Evolutionary conservation across 2,329 filamentous ascomycete species (phyloP).

Genomic region (Exophiala bonariae): DNA sequence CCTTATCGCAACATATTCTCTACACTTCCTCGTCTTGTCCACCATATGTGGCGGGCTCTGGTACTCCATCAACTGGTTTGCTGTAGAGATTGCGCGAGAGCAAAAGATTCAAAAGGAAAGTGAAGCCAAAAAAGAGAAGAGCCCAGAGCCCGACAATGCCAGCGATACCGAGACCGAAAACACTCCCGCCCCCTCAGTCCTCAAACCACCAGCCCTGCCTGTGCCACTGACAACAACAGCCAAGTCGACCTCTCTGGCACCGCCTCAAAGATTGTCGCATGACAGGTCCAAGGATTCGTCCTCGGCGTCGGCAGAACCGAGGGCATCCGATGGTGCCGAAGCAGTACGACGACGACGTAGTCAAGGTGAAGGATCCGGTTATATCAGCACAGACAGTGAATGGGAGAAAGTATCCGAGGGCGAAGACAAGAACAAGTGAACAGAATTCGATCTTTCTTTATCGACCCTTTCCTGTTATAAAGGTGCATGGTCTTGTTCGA

Average conservation of each 20-base stretch:
- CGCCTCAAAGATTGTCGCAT: constrained; percentile 13
- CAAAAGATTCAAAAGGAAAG: constrained; percentile 47
- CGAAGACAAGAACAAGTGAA: constrained; percentile 56
- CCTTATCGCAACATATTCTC: constrained; percentile 76
- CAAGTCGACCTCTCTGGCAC: constrained; percentile 15
- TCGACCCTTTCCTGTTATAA: too few relatives aligned
- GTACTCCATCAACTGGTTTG: constrained; percentile 98
- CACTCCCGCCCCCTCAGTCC: constrained; percentile 1
- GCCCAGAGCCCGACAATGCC: constrained; percentile 29
- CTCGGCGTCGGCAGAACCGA: constrained; percentile 40
- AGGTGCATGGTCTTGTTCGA: too few relatives aligned
- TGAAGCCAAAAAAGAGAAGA: constrained; percentile 47
- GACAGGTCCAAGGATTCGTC: constrained; percentile 17
- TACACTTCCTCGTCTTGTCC: constrained; percentile 85
- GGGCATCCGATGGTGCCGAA: constrained; percentile 43
- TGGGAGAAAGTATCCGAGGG: constrained; percentile 78
- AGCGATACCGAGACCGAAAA: constrained; percentile 42
- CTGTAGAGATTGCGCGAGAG: constrained; percentile 60
- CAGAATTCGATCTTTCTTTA: too few relatives aligned
- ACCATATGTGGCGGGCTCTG: constrained; percentile 78
- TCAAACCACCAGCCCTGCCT: background rate
- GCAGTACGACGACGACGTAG: constrained; percentile 47
- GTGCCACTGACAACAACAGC: background rate
- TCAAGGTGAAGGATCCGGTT: constrained; percentile 53
- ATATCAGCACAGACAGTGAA: constrained; percentile 84